Conservation (phyloP, 2,329 filamentous ascomycete species). For the Didymella segeticola region DNA sequence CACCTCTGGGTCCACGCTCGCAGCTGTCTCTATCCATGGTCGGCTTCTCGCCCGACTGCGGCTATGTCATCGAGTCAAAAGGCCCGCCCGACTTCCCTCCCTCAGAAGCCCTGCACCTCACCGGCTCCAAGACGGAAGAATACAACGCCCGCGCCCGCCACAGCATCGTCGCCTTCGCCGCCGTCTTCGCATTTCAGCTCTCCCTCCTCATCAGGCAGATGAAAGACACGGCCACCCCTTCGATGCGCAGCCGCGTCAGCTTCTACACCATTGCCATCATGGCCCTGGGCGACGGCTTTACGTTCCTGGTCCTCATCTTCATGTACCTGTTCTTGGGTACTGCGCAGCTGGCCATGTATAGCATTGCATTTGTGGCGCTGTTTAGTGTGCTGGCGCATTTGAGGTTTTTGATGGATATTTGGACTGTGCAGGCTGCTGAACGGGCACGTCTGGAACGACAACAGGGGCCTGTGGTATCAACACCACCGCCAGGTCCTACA, state of each 20-base stretch:
- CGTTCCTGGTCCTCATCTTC: constrained; percentile 62
- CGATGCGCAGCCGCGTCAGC: constrained; percentile 68
- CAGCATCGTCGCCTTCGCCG: constrained; percentile 60
- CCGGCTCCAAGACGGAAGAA: constrained; percentile 64
- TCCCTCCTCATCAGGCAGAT: constrained; percentile 66
- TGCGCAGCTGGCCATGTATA: constrained; percentile 62
- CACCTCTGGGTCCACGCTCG: constrained; percentile 59
- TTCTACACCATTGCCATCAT: constrained; percentile 69
- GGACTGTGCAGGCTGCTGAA: constrained; percentile 66
- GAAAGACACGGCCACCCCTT: constrained; percentile 69
- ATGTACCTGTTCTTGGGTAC: constrained; percentile 60
- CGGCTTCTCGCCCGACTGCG: constrained; percentile 70
- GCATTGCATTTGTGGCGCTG: constrained; percentile 65
- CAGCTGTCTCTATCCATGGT: constrained; percentile 65
- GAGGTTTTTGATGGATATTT: constrained; percentile 72
- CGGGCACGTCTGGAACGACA: constrained; percentile 53
- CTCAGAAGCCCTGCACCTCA: constrained; percentile 59
- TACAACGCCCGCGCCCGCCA: constrained; percentile 60
- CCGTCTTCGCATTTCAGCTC: constrained; percentile 60
- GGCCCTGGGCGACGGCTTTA: constrained; percentile 66
- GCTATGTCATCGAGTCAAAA: constrained; percentile 69
- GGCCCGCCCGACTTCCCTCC: constrained; percentile 62
- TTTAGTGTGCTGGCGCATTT: constrained; percentile 68
- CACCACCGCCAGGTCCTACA: constrained; percentile 25
- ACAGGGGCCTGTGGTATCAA: constrained; percentile 42